Conservation (phyloP, 2,329 filamentous ascomycete genomes). For the Penicillium griseofulvum region DNA sequence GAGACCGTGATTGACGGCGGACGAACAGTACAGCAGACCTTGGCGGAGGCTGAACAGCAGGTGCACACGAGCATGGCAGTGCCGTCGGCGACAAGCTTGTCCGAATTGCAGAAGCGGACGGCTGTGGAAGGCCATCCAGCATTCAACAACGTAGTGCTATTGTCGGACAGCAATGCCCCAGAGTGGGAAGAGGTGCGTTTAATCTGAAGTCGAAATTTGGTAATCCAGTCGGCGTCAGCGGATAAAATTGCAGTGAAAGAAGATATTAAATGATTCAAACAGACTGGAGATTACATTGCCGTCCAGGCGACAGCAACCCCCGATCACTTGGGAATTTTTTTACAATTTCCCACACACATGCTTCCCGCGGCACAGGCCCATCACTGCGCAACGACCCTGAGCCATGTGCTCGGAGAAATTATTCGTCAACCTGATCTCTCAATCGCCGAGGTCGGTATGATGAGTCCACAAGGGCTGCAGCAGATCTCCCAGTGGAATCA, state of each 20-base stretch:
- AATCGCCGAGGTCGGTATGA: background rate
- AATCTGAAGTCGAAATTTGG: background rate
- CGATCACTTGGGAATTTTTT: background rate
- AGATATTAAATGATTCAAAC: background rate
- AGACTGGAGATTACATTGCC: slow-evolving; percentile 1
- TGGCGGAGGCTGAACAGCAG: background rate
- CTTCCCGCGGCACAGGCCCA: slow-evolving; percentile 1
- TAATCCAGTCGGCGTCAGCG: background rate
- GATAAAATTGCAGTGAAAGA: background rate
- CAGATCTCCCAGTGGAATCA: slow-evolving; percentile 2
- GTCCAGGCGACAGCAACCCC: background rate
- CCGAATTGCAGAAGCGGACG: slow-evolving; percentile 2
- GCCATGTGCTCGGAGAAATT: slow-evolving; percentile 1
- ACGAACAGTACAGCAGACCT: background rate
- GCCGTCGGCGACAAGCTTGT: background rate
- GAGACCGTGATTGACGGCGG: background rate
- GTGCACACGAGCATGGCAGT: background rate
- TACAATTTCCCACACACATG: background rate
- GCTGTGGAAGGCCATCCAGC: background rate
- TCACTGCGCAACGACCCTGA: slow-evolving; percentile 2
- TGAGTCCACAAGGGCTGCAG: background rate
- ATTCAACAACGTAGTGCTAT: background rate
- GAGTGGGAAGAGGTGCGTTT: background rate
- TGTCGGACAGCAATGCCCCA: background rate
- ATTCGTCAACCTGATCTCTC: background rate